phyloP scores from a whole-genome alignment of 805 yeast genomes.

The Cephaloascus albidus region DNA sequence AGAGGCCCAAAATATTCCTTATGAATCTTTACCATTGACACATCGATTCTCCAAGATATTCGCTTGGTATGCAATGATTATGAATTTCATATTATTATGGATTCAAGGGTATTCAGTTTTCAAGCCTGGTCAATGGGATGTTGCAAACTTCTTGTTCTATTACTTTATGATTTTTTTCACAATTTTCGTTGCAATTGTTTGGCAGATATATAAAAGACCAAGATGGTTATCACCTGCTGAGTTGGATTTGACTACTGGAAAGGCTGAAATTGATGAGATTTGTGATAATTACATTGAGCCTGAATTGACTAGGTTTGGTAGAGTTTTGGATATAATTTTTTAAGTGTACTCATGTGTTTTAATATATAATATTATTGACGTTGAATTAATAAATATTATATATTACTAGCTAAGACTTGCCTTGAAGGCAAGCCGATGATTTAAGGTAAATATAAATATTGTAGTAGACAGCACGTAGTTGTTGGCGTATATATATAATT shows the following conservation, averaged over 20 bases:
- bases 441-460: too few species aligned
- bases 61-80: constrained; percentile 13
- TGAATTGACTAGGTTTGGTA: neutral
- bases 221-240: constrained; percentile 29
- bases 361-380: too few species aligned
- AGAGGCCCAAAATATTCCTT: constrained; percentile 40
- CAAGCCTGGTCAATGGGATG: constrained; percentile 55
- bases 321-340: neutral
- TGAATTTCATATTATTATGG: constrained; percentile 36
- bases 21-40: constrained; percentile 34
- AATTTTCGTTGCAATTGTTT: constrained; percentile 18
- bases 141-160: constrained; percentile 53
- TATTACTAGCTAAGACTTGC: too few species aligned
- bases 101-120: constrained; percentile 65
- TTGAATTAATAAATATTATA: too few species aligned
- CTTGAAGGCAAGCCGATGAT: too few species aligned
- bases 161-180: constrained; percentile 60
- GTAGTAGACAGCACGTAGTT: too few species aligned
- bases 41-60: constrained; percentile 11
- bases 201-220: constrained; percentile 27
- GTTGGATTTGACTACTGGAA: constrained; percentile 36
- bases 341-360: too few species aligned
- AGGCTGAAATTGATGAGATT: constrained; percentile 3
- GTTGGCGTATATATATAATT: too few species aligned
- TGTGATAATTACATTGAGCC: neutral